These are phyloP conservation scores for Arachnomyces sp. DNA, from an alignment of 2,329 filamentous ascomycete species.

Conservation along the genomic window DNA sequence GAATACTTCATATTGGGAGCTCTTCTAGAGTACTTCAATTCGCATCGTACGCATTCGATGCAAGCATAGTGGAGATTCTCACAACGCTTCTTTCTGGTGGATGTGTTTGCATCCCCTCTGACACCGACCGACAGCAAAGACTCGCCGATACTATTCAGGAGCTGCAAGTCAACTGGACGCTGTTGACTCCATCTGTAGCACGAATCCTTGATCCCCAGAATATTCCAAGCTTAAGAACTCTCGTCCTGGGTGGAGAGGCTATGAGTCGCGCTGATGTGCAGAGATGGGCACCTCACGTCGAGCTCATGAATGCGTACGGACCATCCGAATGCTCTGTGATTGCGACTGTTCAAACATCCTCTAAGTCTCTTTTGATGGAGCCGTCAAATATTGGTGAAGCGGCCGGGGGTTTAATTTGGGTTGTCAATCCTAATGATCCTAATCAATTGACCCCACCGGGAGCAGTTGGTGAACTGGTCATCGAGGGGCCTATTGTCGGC, in stretches of 20 bases:
- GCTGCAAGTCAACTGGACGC: neutral
- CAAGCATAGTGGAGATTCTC: too few species aligned
- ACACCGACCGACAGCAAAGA: too few species aligned
- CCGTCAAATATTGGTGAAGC: neutral
- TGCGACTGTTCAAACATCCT: slow-evolving; percentile 10
- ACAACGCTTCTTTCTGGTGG: too few species aligned
- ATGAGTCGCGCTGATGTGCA: slow-evolving; percentile 25
- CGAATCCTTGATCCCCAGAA: slow-evolving; percentile 17
- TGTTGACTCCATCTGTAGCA: slow-evolving; percentile 8
- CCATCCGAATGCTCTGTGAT: slow-evolving; percentile 24
- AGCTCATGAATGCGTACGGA: slow-evolving; percentile 32
- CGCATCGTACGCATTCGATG: too few species aligned
- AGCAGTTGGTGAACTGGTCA: slow-evolving; percentile 39
- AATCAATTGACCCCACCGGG: slow-evolving; percentile 28
- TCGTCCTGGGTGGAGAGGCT: slow-evolving; percentile 31
- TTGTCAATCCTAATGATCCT: too few species aligned
- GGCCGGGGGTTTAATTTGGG: too few species aligned
- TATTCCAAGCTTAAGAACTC: slow-evolving; percentile 25
- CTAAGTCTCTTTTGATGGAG: neutral
- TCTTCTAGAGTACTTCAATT: too few species aligned
- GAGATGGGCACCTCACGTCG: slow-evolving; percentile 20
- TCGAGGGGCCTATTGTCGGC: slow-evolving; percentile 41
- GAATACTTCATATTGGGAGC: too few species aligned
- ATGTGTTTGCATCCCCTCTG: too few species aligned
- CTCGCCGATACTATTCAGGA: neutral